Base-by-base conservation (phyloP, 495 filamentous ascomycete species). In the Aspergillus indologenus region DNA sequence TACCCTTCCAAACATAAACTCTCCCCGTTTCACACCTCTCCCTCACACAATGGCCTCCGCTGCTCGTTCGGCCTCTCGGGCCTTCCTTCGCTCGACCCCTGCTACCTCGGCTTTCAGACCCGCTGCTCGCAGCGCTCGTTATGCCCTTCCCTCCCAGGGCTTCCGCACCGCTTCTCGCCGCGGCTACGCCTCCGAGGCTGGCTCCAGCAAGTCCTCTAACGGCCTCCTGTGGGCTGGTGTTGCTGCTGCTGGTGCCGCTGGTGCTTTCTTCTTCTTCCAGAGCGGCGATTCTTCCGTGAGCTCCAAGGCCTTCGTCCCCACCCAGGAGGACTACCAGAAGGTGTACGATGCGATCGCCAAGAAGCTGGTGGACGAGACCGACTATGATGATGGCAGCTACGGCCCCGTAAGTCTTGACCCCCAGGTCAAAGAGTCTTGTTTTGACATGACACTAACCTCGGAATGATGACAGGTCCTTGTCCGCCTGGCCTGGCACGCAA, bases 381-480 rank as follows among this genome's bases (percentile, higher is more conserved):
- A 96, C 59, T 97, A 97, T 68, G 94, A 97, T 71, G 93, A 98
- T 74, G 94, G 94, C 63, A 91, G 87, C 78, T 98, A 96, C 69
- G 94, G 90, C 56, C 94, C 94, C 29, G 92, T 83, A 75, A 69
- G 78, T 71, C 18, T 19, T 45, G 11, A 21, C 26, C 24, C 20
- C n/a, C 48, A n/a, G 55, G n/a, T 9, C 4, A 40, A 40, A 6
- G 12, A 40, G 34, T 11, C 12, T 15, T 8, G 12, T 11, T 40
- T n/a, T 15, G 29, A 42, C 23, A 60, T 69, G 57, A 70, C 55
- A 18, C 21, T 29, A 26, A 49, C 34, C 15, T 12, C 49, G 21
- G 18, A 21, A 21, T 17, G 7, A 44, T 2, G 21, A 63, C 60
- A 82, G 74, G 75, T 96, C 54, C 78, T 96, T 49, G 75, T 96